Evolutionary conservation across 140 eudicot species (phyloP), one percentile per base, ranked within the genome.

Genomic region (Erigeron philadelphicus): DNA sequence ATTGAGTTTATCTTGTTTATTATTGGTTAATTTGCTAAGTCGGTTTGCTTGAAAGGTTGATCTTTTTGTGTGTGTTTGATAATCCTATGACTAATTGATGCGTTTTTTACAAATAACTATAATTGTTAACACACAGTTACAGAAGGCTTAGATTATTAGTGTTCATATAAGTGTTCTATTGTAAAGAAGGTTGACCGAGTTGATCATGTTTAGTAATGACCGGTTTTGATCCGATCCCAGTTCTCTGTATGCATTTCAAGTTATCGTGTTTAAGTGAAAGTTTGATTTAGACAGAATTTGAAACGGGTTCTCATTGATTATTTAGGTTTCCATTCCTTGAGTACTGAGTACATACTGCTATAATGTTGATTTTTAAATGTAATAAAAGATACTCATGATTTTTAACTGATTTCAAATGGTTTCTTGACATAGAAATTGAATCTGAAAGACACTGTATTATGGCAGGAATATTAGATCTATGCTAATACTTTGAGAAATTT

Each of bases 181-280:
- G 40, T 61, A 19, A 61, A 61, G 47, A 61, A 38, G 40, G 23
- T 38, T 40, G 12, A 61, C 12, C 40, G 23, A 40, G 67, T 7
- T 61, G 21, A 41, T 40, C 41, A 38, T 62, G 8, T 1, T 31
- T 2, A n/a, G 7, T 6, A 41, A 59, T 10, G 16, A 7, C 11
- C 40, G 49, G n/a, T 62, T 38, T 62, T 62, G 50, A 62, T 8
- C 7, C 8, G n/a, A 60, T 10, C 46, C 66, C 23, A 62, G 50
- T n/a, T 15, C n/a, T 1, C 48, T 8, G 25, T 38, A 62, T 62
- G 7, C 21, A 13, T 62, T 62, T 6, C 18, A 15, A 10, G 7
- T 18, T 5, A 8, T 55, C 18, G 35, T 23, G 61, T 7, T 55
- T 55, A 18, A 55, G 0, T 18, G 8, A 55, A 55, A 18, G 35